Evolutionary conservation across 352 stramenopile species (phyloP).

Genomic region (Phytophthora macrochlamydospora): DNA sequence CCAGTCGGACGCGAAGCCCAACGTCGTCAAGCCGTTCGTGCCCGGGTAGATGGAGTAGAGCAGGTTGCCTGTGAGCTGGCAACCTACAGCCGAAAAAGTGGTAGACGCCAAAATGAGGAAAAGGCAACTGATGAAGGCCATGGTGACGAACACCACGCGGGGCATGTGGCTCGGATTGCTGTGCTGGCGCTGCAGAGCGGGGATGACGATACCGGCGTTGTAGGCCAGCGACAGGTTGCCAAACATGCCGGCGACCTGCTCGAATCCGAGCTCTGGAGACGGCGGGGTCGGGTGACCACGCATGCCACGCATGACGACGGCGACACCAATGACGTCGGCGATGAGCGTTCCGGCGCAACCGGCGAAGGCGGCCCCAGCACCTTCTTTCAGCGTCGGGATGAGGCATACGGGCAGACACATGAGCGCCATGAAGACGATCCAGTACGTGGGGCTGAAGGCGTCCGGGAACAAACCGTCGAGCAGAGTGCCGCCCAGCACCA

Average conservation of each 20-base stretch:
- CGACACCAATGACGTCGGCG: conserved; percentile 42
- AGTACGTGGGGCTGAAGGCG: conserved; percentile 31
- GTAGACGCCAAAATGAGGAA: conserved; percentile 40
- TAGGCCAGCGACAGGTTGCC: conserved; percentile 23
- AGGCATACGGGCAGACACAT: conserved; percentile 39
- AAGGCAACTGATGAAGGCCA: conserved; percentile 42
- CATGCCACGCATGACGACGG: conserved; percentile 18
- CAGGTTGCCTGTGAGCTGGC: conserved; percentile 57
- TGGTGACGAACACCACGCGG: conserved; percentile 43
- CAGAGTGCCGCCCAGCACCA: conserved; percentile 42
- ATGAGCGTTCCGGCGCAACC: conserved; percentile 48
- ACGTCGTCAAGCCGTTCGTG: conserved; percentile 12
- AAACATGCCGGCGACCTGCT: conserved; percentile 47
- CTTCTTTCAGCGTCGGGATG: conserved; percentile 50
- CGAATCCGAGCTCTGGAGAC: conserved; percentile 29
- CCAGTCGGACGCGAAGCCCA: conserved; percentile 32
- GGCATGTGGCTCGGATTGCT: conserved; percentile 50
- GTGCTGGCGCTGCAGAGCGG: conserved; percentile 48
- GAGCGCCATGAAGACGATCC: conserved; percentile 28
- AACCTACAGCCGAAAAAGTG: conserved; percentile 47
- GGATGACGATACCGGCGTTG: conserved; percentile 53
- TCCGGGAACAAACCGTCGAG: conserved; percentile 38
- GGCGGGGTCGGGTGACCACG: conserved; percentile 34
- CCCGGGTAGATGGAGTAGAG: conserved; percentile 51
- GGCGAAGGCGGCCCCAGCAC: conserved; percentile 40